Evolutionary conservation across 306 rosid species (phyloP).

Genomic region (Pyrus pyrifolia): DNA sequence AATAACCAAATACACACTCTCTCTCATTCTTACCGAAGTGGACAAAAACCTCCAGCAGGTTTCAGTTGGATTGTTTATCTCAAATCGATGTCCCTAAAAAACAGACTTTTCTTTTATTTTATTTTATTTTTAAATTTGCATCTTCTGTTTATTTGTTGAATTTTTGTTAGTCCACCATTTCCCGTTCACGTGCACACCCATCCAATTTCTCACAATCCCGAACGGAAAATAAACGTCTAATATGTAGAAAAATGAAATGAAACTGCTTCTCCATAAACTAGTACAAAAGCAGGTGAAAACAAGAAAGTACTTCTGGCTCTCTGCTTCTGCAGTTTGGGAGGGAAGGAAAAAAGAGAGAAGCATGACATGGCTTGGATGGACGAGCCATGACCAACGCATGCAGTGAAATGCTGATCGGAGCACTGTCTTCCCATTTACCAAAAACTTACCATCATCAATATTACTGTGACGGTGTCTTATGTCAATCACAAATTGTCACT

Average conservation of each 20-base stretch:
- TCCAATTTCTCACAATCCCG: neutral
- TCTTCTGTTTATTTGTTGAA: neutral
- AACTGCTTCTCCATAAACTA: conserved; percentile 12
- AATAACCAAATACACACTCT: too few relatives aligned
- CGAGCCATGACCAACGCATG: conserved; percentile 42
- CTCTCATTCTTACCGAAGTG: conserved; percentile 32
- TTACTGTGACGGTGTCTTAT: fast-evolving
- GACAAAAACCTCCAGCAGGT: conserved; percentile 5
- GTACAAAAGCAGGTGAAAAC: conserved; percentile 22
- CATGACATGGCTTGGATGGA: conserved; percentile 40
- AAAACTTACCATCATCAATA: too few relatives aligned
- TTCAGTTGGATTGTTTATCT: conserved; percentile 24
- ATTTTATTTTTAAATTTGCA: neutral
- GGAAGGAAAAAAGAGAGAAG: neutral
- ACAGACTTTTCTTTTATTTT: neutral
- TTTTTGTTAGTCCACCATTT: neutral
- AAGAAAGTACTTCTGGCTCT: conserved; percentile 15
- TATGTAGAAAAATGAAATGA: neutral
- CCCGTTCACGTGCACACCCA: conserved; percentile 39
- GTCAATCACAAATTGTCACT: fast-evolving
- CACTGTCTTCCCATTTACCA: conserved; percentile 5
- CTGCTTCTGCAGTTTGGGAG: neutral
- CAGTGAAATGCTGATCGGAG: conserved; percentile 23
- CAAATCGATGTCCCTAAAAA: conserved; percentile 34
- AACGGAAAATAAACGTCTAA: neutral